Conservation (phyloP, 1,284 basidiomycete species). For the Agroathelia rolfsii region DNA sequence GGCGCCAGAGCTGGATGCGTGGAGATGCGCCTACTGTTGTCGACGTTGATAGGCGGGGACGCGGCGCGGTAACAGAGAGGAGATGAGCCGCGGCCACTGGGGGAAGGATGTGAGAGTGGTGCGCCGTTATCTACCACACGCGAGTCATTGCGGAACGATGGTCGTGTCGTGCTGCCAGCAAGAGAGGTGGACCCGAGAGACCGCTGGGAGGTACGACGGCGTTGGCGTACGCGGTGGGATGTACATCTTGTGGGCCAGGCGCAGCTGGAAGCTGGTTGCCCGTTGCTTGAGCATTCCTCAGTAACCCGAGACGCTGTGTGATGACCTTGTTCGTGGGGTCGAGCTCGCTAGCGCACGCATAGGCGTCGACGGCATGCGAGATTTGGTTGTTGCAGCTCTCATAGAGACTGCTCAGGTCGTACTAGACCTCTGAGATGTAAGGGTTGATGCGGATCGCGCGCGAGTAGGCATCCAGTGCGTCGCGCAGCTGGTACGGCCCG, state of each 20-base stretch:
- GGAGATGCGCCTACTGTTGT: constrained; percentile 23
- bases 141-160: constrained; percentile 27
- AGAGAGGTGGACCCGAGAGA: constrained; percentile 23
- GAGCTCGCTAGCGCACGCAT: constrained; percentile 57
- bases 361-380: constrained; percentile 74
- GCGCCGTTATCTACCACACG: constrained; percentile 19
- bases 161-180: constrained; percentile 20
- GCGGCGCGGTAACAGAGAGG: constrained; percentile 32
- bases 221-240: constrained; percentile 55
- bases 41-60: constrained; percentile 32
- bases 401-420: constrained; percentile 68
- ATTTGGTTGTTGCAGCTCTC: constrained; percentile 80
- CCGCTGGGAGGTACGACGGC: constrained; percentile 26
- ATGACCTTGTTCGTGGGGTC: constrained; percentile 47
- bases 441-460: constrained; percentile 74
- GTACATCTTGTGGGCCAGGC: constrained; percentile 58
- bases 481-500: constrained; percentile 74
- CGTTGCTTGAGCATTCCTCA: constrained; percentile 45
- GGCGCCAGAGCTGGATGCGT: constrained; percentile 37
- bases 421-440: constrained; percentile 76
- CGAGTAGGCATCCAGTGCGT: constrained; percentile 72
- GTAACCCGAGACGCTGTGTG: constrained; percentile 41
- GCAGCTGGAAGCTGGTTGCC: constrained; percentile 43
- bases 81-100: constrained; percentile 21
- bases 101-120: constrained; percentile 21